Conservation (phyloP, 148 eudicot species). For the Silene latifolia region DNA sequence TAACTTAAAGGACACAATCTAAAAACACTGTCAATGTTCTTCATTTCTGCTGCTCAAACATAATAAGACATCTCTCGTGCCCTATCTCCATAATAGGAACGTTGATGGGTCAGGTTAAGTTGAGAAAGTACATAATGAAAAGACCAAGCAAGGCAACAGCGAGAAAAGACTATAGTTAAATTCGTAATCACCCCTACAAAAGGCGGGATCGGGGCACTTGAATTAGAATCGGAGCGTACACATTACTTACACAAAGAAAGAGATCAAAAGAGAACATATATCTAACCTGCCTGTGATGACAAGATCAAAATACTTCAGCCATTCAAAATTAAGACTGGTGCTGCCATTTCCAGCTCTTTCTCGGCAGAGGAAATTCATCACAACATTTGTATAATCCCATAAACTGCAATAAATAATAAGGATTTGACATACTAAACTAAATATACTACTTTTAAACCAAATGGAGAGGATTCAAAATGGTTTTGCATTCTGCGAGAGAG, state of each 20-base stretch:
- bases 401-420: slow-evolving; percentile 53
- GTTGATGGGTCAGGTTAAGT: background rate
- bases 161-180: background rate
- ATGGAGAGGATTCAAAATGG: background rate
- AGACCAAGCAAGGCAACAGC: background rate
- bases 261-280: background rate
- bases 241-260: background rate
- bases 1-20: too few species aligned
- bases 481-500: background rate
- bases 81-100: background rate
- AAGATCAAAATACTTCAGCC: slow-evolving; percentile 89
- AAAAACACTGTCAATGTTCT: background rate
- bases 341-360: slow-evolving; percentile 34
- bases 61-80: background rate
- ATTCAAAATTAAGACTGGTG: slow-evolving; percentile 49
- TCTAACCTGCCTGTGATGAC: slow-evolving; percentile 94
- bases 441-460: background rate
- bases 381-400: slow-evolving; percentile 95
- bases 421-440: background rate
- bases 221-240: background rate
- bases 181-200: background rate
- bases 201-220: background rate
- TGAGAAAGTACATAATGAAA: slow-evolving; percentile 1
- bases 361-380: slow-evolving; percentile 90
- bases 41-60: background rate